Conservation (phyloP, 2,329 filamentous ascomycete genomes). For the Scytalidium sp. region DNA sequence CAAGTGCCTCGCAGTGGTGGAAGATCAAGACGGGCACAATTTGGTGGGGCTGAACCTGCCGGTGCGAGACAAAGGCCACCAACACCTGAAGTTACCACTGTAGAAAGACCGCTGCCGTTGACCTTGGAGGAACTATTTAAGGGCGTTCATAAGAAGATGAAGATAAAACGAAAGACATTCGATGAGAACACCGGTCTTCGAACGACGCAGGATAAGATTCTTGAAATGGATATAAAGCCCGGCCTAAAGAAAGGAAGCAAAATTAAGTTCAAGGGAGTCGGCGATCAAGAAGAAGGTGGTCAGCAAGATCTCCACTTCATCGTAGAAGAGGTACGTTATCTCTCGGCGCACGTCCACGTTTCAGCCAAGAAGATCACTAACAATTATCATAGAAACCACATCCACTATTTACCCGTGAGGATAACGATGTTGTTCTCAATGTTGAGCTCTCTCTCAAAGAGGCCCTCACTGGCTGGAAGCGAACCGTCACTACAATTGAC, state of each 20-base stretch:
- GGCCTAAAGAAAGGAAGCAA: conserved; percentile 96
- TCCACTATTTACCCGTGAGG: conserved; percentile 78
- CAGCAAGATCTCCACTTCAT: conserved; percentile 96
- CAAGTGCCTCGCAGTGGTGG: conserved; percentile 37
- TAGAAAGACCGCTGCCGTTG: conserved; percentile 79
- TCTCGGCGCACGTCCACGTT: not conserved
- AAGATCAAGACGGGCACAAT: conserved; percentile 38
- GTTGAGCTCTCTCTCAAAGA: conserved; percentile 88
- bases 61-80: conserved; percentile 31
- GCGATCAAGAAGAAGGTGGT: conserved; percentile 94
- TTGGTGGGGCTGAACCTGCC: conserved; percentile 37
- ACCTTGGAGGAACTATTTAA: conserved; percentile 85
- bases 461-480: conserved; percentile 88
- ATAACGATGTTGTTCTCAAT: conserved; percentile 78
- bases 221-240: conserved; percentile 94
- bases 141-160: conserved; percentile 93
- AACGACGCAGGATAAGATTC: conserved; percentile 80
- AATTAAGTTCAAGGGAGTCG: conserved; percentile 97
- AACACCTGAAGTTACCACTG: conserved; percentile 84
- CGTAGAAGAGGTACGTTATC: conserved; percentile 75
- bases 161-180: conserved; percentile 95
- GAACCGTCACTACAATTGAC: conserved; percentile 91
- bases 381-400: conserved; percentile 70
- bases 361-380: conserved; percentile 35
- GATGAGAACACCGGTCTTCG: conserved; percentile 78